These are phyloP conservation scores for Fusarium verticillioides DNA, from an alignment of 2,329 filamentous ascomycete genomes.

Conservation along the genomic window DNA sequence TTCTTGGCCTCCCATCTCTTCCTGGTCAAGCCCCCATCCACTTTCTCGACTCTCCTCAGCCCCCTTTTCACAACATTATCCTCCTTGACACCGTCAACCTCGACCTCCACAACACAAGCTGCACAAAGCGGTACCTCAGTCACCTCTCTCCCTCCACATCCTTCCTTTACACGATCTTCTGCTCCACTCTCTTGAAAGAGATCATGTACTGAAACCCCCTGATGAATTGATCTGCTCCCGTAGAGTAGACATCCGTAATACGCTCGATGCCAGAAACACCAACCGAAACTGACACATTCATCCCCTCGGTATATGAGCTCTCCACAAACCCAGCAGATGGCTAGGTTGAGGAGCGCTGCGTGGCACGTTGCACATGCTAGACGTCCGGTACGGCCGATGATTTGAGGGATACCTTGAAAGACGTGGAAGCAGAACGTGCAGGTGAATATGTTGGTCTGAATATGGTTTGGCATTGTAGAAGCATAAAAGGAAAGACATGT, in stretches of 20 bases:
- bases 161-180: background rate
- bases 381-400: constrained; percentile 59
- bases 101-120: constrained; percentile 56
- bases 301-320: constrained; percentile 64
- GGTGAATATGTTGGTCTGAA: constrained; percentile 54
- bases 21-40: constrained; percentile 60
- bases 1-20: constrained; percentile 55
- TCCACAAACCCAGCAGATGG: constrained; percentile 68
- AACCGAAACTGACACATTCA: constrained; percentile 68
- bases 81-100: constrained; percentile 49
- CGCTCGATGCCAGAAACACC: constrained; percentile 68
- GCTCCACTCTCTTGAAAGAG: constrained; percentile 44
- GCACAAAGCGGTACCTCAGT: constrained; percentile 61
- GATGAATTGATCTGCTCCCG: constrained; percentile 54
- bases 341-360: constrained; percentile 60
- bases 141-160: constrained; percentile 53
- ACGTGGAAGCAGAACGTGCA: constrained; percentile 67
- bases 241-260: constrained; percentile 68
- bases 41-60: constrained; percentile 55
- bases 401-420: constrained; percentile 49
- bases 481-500: background rate
- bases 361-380: constrained; percentile 63
- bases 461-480: constrained; percentile 20
- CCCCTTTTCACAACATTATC: constrained; percentile 54
- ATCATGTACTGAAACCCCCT: constrained; percentile 49